A percentile compares a stretch with the other conserved stretches of the same genome.
phyloP scores from a whole-genome alignment of 1,284 basidiomycete species.

The Trametes pubescens region DNA sequence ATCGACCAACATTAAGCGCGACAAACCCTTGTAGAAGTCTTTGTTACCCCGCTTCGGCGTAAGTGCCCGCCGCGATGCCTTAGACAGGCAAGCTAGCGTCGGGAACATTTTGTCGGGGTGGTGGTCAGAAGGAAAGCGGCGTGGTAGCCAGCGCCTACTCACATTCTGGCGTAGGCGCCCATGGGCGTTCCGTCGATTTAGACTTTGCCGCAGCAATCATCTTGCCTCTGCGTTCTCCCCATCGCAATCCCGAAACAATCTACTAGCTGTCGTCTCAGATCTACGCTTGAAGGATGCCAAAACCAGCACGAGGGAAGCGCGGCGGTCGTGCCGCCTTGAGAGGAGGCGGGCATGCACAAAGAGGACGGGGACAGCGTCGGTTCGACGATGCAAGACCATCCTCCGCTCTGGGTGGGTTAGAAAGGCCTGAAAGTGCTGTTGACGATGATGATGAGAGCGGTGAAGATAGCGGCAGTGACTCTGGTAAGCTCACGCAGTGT shows the following conservation, averaged over 20 bases:
- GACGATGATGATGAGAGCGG: slow-evolving; percentile 19
- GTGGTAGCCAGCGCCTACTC: background rate
- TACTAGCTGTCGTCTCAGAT: background rate
- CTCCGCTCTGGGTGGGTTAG: slow-evolving; percentile 39
- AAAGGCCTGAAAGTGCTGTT: slow-evolving; percentile 32
- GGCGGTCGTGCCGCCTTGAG: slow-evolving; percentile 22
- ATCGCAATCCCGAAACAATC: background rate
- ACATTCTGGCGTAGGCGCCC: background rate
- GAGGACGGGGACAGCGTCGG: slow-evolving; percentile 30
- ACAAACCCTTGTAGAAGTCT: slow-evolving; percentile 90
- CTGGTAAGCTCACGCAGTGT: slow-evolving; percentile 20
- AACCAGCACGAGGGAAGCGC: slow-evolving; percentile 25
- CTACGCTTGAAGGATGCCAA: slow-evolving; percentile 16
- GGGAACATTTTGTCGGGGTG: slow-evolving; percentile 62
- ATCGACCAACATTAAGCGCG: background rate
- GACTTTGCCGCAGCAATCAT: slow-evolving; percentile 12
- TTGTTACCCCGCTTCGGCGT: slow-evolving; percentile 90
- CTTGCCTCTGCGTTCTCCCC: background rate
- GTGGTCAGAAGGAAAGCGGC: slow-evolving; percentile 21
- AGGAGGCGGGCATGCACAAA: slow-evolving; percentile 30
- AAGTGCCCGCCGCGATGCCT: slow-evolving; percentile 82
- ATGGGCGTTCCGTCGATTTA: background rate
- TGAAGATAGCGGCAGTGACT: slow-evolving; percentile 20
- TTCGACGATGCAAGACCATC: slow-evolving; percentile 48
- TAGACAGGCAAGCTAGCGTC: slow-evolving; percentile 70